These are phyloP conservation scores for Entoloma clypeatum DNA, from an alignment of 1,284 basidiomycete genomes.

Conservation along the genomic window DNA sequence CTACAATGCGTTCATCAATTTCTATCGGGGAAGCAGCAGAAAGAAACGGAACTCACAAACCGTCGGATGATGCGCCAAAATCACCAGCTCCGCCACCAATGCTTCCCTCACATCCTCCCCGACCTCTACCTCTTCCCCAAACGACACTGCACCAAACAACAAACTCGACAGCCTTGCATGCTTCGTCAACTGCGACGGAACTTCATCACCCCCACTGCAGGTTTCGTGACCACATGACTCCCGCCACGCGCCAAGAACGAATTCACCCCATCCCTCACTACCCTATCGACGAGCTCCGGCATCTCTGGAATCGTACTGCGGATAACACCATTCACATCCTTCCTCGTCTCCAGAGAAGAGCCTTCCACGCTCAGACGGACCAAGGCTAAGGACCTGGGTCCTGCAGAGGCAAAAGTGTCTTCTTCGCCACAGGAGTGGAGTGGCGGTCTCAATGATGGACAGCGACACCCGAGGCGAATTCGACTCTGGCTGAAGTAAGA, in stretches of 20 bases:
- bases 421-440: conserved; percentile 74
- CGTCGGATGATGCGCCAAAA: conserved; percentile 73
- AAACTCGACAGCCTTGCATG: conserved; percentile 47
- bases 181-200: conserved; percentile 36
- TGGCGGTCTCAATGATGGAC: conserved; percentile 50
- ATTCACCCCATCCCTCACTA: conserved; percentile 57
- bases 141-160: conserved; percentile 46
- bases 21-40: neutral
- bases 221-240: too few species aligned
- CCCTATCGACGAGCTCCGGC: conserved; percentile 46
- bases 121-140: conserved; percentile 34
- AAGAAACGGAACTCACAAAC: conserved; percentile 46
- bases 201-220: conserved; percentile 25
- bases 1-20: conserved; percentile 28
- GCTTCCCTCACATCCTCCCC: conserved; percentile 45
- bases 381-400: conserved; percentile 57
- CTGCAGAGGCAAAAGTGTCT: conserved; percentile 45
- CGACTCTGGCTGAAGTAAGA: conserved; percentile 3
- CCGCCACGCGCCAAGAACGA: conserved; percentile 39
- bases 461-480: conserved; percentile 58
- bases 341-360: conserved; percentile 49
- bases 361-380: conserved; percentile 67
- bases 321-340: conserved; percentile 43
- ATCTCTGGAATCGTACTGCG: conserved; percentile 28
- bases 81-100: conserved; percentile 54